Conservation (phyloP, 371 early-diverging fungal species). For the Smittium mucronatum region DNA sequence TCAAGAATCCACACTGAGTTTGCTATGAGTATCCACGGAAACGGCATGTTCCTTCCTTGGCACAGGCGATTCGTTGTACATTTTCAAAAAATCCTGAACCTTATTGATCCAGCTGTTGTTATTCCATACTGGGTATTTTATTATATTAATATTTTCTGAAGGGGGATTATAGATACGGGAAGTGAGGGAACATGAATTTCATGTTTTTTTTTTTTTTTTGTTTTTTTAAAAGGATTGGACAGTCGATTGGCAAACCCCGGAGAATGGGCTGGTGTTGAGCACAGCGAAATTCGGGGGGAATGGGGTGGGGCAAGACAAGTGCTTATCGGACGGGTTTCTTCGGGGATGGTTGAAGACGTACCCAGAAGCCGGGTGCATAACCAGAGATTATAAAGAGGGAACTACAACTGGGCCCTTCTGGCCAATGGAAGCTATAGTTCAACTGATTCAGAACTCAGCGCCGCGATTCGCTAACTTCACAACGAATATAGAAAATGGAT, state of each 20-base stretch:
- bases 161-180: not conserved
- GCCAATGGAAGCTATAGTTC: conserved; percentile 32
- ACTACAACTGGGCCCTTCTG: conserved; percentile 29
- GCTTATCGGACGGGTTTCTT: conserved; percentile 27
- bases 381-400: conserved; percentile 28
- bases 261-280: conserved; percentile 21
- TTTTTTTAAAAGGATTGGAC: conserved; percentile 25
- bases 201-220: not conserved
- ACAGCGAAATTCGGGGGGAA: conserved; percentile 24
- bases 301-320: conserved; percentile 17
- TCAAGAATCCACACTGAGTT: conserved; percentile 30
- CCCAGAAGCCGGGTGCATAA: conserved; percentile 28
- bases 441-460: conserved; percentile 21
- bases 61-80: conserved; percentile 32
- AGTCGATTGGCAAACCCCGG: conserved; percentile 23
- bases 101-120: conserved; percentile 22
- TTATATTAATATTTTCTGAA: not conserved
- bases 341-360: conserved; percentile 29
- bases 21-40: conserved; percentile 28
- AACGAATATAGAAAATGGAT: conserved; percentile 32
- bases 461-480: conserved; percentile 30
- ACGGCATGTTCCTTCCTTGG: conserved; percentile 30
- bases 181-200: not conserved
- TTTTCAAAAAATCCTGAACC: conserved; percentile 29
- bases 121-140: conserved; percentile 38